Evolutionary conservation across 192 early-diverging fungal genomes (phyloP), one percentile per base, ranked within the genome.

Genomic region (Physocladia obscura): DNA sequence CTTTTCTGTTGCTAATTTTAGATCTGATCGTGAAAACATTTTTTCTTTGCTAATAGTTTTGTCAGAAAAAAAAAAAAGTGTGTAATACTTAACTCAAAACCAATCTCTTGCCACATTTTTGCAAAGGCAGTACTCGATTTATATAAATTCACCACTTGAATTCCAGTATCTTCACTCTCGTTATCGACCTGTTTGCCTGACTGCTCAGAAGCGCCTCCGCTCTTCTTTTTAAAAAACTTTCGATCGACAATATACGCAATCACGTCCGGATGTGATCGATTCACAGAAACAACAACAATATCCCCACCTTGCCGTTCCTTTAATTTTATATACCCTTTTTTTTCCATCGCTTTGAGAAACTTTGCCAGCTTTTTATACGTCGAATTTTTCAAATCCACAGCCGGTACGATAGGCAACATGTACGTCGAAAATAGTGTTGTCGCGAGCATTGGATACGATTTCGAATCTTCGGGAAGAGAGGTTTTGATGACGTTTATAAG

Each of bases 291-390:
- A 51, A 67, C 34, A 8, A 67, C 63, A 22, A 69, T 58, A 44
- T 70, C 74, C 26, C 49, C 76, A 13, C 74, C 76, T n/a, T 78
- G 77, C 35, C 83, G 81, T 31, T 94, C 95, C 74, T 95, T 97
- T 21, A 91, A 77, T 74, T 93, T 91, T 29, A 95, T 58, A 13
- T 90, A 62, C 24, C 92, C 95, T 29, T 80, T 78, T 75, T 97
- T 97, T 52, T 97, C 95, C 70, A 89, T 89, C 13, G 79, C 85
- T 67, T 95, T 97, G 57, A 95, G 76, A 74, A 95, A 95, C 74
- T 95, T 97, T 65, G 86, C 81, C 17, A 82, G 62, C 77, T 96
- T 95, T 76, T 97, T 97, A 80, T 87, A 90, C 30, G 81, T 84
- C 3, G 93, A 92, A 54, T 89, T 87, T 75, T 92, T 93, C 29